phyloP scores from a whole-genome alignment of 73 alveolate species.

The Symbiodinium pilosum region DNA sequence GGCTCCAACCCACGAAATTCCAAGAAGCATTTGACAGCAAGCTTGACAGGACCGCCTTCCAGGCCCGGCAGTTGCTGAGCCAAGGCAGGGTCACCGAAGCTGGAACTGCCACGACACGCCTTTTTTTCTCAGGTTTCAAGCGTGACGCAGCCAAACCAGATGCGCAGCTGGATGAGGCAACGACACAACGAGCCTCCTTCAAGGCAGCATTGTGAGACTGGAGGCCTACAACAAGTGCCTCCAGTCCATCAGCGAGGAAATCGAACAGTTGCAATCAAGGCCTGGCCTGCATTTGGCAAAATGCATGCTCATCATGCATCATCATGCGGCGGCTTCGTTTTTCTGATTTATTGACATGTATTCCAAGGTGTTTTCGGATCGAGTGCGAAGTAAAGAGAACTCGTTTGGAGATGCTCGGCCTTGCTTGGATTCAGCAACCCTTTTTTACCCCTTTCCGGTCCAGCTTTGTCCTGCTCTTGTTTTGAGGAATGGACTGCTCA shows the following conservation, averaged over 20 bases:
- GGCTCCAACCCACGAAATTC: background rate
- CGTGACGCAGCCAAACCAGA: background rate
- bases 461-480: background rate
- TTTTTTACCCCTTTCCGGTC: background rate
- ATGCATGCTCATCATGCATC: background rate
- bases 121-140: background rate
- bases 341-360: background rate
- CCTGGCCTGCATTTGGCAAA: background rate
- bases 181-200: background rate
- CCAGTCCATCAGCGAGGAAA: slow-evolving; percentile 49
- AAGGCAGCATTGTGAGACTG: background rate
- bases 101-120: no score
- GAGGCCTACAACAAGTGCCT: slow-evolving; percentile 62
- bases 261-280: slow-evolving; percentile 61
- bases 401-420: background rate
- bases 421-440: no score
- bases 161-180: background rate
- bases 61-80: background rate
- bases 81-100: no score
- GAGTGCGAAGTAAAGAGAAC: slow-evolving; percentile 55
- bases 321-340: background rate
- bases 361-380: slow-evolving; percentile 32
- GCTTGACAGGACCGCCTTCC: background rate
- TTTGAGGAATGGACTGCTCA: slow-evolving; percentile 40
- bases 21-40: background rate